Percentiles rank a stretch among this genome's conserved stretches.
Evolutionary conservation across 495 filamentous ascomycete genomes (phyloP).

Genomic region (Massariosphaeria phaeospora): DNA sequence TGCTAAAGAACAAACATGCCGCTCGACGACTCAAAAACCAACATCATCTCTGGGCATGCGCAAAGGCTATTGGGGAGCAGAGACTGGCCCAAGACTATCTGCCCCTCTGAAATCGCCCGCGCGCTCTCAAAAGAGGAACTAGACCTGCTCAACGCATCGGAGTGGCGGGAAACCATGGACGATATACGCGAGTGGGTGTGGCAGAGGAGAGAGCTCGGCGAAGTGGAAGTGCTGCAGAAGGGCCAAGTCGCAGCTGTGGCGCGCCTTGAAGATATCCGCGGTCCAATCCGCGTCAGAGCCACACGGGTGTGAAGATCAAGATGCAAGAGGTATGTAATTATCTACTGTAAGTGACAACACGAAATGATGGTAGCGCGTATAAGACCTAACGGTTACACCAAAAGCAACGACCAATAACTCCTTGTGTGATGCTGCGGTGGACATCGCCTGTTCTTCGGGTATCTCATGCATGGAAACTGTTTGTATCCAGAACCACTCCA

Average conservation of each 20-base stretch:
- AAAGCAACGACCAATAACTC: too few relatives aligned
- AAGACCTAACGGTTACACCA: background rate
- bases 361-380: background rate
- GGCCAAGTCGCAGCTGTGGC: slow-evolving; percentile 37
- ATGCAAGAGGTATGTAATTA: background rate
- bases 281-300: slow-evolving; percentile 43
- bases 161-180: slow-evolving; percentile 47
- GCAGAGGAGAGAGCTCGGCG: slow-evolving; percentile 37
- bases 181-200: slow-evolving; percentile 40
- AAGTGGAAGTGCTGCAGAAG: slow-evolving; percentile 48
- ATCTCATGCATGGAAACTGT: too few relatives aligned
- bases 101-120: slow-evolving; percentile 49
- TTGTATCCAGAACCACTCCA: too few relatives aligned
- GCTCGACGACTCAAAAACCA: background rate
- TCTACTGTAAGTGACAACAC: too few relatives aligned
- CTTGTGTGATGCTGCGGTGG: background rate
- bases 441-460: too few relatives aligned
- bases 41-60: slow-evolving; percentile 6
- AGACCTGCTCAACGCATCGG: slow-evolving; percentile 22
- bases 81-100: slow-evolving; percentile 47
- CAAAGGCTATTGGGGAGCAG: slow-evolving; percentile 20
- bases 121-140: slow-evolving; percentile 41
- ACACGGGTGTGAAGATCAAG: background rate
- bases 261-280: slow-evolving; percentile 36
- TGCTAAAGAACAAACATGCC: too few relatives aligned